Conservation (phyloP, 1,284 basidiomycete genomes). For the Apiotrichum gamsii region DNA sequence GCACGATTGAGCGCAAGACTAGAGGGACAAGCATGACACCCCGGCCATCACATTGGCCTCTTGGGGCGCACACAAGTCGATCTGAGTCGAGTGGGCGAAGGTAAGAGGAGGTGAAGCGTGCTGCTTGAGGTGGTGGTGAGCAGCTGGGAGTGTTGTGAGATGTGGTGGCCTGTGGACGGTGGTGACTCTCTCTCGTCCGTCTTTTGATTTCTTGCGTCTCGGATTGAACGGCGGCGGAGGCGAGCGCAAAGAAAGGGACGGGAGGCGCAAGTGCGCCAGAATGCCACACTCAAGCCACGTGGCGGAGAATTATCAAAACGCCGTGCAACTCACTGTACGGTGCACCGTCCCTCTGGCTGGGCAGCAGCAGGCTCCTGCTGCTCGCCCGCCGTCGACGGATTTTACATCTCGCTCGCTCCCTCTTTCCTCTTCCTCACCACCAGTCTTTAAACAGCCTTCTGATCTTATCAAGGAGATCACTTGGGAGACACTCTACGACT, state of each 20-base stretch:
- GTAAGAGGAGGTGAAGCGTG: not conserved
- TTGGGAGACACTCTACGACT: constrained; percentile 41
- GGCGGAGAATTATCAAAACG: not conserved
- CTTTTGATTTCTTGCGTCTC: too few relatives aligned
- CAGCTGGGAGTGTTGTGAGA: not conserved
- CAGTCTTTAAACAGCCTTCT: constrained; percentile 50
- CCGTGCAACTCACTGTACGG: too few relatives aligned
- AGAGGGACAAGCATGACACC: constrained; percentile 18
- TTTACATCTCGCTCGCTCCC: too few relatives aligned
- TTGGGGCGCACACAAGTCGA: too few relatives aligned
- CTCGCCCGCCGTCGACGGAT: too few relatives aligned
- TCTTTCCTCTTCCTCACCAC: constrained; percentile 17
- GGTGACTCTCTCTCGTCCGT: too few relatives aligned
- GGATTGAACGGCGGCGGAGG: too few relatives aligned
- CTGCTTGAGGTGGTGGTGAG: not conserved
- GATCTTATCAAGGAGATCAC: constrained; percentile 39
- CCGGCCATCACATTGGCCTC: constrained; percentile 11
- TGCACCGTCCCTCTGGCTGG: too few relatives aligned
- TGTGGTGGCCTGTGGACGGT: too few relatives aligned
- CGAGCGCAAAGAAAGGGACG: too few relatives aligned
- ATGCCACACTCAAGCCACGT: not conserved
- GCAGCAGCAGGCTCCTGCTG: too few relatives aligned
- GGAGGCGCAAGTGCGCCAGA: not conserved
- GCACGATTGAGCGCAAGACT: constrained; percentile 19
- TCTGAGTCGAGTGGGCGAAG: too few relatives aligned